These are phyloP conservation scores for Ceratocystis alfenasii DNA, from an alignment of 2,329 filamentous ascomycete genomes.

Conservation along the genomic window DNA sequence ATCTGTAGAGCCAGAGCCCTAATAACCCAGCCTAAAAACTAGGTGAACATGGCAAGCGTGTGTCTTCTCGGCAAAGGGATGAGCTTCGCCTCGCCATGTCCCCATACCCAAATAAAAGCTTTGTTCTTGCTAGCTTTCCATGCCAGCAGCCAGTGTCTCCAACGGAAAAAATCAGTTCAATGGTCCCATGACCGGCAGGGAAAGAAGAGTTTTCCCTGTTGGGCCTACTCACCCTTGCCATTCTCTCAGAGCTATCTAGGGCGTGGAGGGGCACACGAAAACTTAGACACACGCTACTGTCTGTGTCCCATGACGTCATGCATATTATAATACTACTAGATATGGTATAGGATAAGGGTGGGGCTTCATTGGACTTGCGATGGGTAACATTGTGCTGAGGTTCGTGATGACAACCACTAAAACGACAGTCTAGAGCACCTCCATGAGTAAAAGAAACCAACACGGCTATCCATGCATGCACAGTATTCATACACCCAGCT, in stretches of 20 bases:
- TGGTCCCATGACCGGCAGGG: not conserved
- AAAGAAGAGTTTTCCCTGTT: not conserved
- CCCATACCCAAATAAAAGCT: not conserved
- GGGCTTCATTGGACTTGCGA: not conserved
- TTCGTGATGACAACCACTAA: not conserved
- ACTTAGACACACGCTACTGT: not conserved
- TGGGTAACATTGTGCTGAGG: not conserved
- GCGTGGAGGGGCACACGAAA: not conserved
- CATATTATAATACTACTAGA: not conserved
- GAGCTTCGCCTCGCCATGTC: not conserved
- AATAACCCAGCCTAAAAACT: not conserved
- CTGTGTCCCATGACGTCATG: not conserved
- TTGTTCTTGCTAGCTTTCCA: not conserved
- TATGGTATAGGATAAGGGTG: constrained; percentile 5
- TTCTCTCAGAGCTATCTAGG: not conserved
- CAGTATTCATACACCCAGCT: not conserved
- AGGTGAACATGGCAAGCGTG: constrained; percentile 2
- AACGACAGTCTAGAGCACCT: not conserved
- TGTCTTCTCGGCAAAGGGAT: constrained; percentile 10
- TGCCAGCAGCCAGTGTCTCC: not conserved
- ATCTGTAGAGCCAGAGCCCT: not conserved
- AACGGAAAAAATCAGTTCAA: not conserved
- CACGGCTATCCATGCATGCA: not conserved
- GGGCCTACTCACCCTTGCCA: not conserved
- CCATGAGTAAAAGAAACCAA: not conserved